phyloP scores from a whole-genome alignment of 345 rosid genomes.

The Excoecaria cochinchinensis region DNA sequence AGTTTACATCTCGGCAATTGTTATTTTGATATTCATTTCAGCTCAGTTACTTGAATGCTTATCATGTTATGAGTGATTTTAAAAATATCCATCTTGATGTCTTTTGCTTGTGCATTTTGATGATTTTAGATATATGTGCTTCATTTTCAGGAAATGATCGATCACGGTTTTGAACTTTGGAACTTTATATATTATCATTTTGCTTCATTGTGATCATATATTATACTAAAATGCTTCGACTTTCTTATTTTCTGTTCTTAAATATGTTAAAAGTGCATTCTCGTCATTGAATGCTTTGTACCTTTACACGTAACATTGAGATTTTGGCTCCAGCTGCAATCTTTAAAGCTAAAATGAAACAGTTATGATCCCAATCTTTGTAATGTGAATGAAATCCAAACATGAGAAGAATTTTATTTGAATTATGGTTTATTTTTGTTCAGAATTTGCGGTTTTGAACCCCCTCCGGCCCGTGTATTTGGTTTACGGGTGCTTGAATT shows the following conservation, averaged over 20 bases:
- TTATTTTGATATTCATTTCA: neutral
- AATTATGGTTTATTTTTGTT: constrained; percentile 18
- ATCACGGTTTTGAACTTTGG: neutral
- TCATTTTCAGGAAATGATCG: neutral
- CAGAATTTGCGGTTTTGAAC: constrained; percentile 62
- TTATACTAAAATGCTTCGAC: neutral
- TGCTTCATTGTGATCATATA: neutral
- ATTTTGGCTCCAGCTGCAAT: neutral
- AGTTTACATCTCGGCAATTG: neutral
- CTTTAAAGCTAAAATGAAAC: neutral
- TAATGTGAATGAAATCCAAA: neutral
- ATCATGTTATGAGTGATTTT: neutral
- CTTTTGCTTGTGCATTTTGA: neutral
- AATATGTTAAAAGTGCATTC: neutral
- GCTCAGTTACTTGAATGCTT: neutral
- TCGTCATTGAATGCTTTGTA: neutral
- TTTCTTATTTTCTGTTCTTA: neutral
- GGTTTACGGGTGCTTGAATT: constrained; percentile 73
- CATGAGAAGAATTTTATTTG: neutral
- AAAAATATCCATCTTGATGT: neutral
- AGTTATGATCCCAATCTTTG: neutral
- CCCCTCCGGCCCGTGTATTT: constrained; percentile 75
- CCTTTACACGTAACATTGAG: neutral
- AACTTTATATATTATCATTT: neutral
- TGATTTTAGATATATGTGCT: neutral